Evolutionary conservation across 179 eudicot species (phyloP), one percentile per base, ranked within the genome.

Genomic region (Gypsophila paniculata): DNA sequence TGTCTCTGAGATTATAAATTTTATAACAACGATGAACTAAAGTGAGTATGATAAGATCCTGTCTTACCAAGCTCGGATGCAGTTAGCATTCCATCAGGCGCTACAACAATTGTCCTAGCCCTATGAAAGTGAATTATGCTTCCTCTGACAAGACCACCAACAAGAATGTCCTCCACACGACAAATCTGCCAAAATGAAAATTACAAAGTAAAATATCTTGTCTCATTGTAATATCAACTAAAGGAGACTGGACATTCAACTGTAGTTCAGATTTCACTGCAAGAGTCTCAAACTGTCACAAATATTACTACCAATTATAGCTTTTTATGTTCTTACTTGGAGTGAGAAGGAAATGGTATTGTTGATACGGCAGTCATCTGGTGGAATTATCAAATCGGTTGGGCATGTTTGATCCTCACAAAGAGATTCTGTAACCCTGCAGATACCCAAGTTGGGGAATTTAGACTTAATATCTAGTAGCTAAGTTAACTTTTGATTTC

Each of bases 331-430:
- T 52, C 89, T 84, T 86, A 91, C 97, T 80, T 91, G 96, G 70
- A 91, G 82, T 48, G 97, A 86, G 79, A 87, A 91, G 49, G 97
- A 86, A 67, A 83, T 75, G 17, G 97, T 89, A 64, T 86, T 86
- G 76, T 91, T 91, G 69, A 87, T 89, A 82, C 88, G 97, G 77
- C 97, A 91, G 76, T 91, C 97, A 80, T 91, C 96, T 36, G 97
- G 90, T 32, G 97, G 97, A 77, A 81, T 74, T 53, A 91, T 86
- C 82, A 91, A 65, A 77, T 91, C 97, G 71, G 68, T 72, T 69
- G 93, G 96, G 79, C 96, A 91, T 69, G 80, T 77, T 72, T 84
- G 82, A 69, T 79, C 83, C 79, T 89, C 93, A 69, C 97, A 91
- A 75, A 75, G 96, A 55, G 87, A 72, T 72, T 88, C 77, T 36